Percentiles rank a stretch among this genome's conserved stretches.
Evolutionary conservation across 2,329 filamentous ascomycete species (phyloP).

Genomic region (Davidsoniella neocaledoniae): DNA sequence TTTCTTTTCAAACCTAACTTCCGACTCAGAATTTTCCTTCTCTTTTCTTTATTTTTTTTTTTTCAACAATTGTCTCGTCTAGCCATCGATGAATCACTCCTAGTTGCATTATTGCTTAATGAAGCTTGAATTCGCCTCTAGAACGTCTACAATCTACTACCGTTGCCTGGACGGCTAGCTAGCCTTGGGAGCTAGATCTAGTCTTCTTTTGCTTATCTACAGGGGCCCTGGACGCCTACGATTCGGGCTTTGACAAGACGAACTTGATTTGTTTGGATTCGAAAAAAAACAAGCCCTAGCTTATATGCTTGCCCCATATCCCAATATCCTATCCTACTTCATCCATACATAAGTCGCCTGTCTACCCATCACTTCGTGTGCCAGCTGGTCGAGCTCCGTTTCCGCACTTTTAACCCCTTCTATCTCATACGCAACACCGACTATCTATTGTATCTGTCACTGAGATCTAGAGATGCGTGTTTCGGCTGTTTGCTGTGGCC

Average conservation of each 20-base stretch:
- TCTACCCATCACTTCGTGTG: no score
- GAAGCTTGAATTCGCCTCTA: neutral
- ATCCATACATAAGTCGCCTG: no score
- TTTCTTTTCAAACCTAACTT: neutral
- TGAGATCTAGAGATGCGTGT: conserved; percentile 1
- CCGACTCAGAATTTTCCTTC: no score
- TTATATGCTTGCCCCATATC: no score
- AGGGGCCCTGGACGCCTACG: neutral
- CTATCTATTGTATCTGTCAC: no score
- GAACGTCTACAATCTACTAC: neutral
- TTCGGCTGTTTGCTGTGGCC: conserved; percentile 1
- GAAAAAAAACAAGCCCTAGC: no score
- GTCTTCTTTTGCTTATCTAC: neutral
- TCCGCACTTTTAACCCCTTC: no score
- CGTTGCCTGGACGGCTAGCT: neutral
- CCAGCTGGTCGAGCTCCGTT: no score
- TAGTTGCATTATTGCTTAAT: no score
- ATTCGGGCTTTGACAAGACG: neutral
- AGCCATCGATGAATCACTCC: neutral
- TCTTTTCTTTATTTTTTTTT: neutral
- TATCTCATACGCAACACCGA: no score
- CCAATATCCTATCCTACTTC: no score
- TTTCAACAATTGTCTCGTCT: neutral
- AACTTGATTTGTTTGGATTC: neutral
- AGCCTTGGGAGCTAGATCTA: no score